Evolutionary conservation across 805 yeast genomes (phyloP).

Genomic region (Barnettozyma wickerhamii): DNA sequence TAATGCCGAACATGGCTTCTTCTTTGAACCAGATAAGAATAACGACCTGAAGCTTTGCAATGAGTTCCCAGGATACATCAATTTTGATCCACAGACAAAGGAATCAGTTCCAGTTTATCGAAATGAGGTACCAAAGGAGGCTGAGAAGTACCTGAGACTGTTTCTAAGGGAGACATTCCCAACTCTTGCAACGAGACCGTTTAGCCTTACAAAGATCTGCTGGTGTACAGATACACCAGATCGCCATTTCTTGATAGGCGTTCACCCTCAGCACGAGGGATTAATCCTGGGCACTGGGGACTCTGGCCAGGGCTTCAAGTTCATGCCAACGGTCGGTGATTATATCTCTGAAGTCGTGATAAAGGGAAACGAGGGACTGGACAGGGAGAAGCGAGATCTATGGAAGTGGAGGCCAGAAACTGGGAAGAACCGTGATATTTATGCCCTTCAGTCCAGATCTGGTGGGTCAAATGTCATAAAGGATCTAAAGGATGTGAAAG

Average conservation of each 20-base stretch:
- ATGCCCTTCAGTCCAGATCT: conserved; percentile 24
- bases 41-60: conserved; percentile 30
- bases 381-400: conserved; percentile 11
- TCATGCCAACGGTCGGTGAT: conserved; percentile 26
- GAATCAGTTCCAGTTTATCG: conserved; percentile 24
- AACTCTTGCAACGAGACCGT: conserved; percentile 22
- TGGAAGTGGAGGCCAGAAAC: conserved; percentile 30
- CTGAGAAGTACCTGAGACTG: too few species aligned
- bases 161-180: conserved; percentile 27
- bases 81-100: conserved; percentile 13
- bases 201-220: conserved; percentile 22
- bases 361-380: conserved; percentile 20
- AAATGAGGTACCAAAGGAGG: conserved; percentile 22
- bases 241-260: conserved; percentile 19
- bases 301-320: conserved; percentile 28
- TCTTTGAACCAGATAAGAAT: conserved; percentile 33
- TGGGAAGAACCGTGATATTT: not conserved
- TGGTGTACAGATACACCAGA: conserved; percentile 31
- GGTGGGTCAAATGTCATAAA: conserved; percentile 27
- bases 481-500: conserved; percentile 22
- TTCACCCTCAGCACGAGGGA: conserved; percentile 16
- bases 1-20: conserved; percentile 32
- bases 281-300: conserved; percentile 27
- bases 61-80: conserved; percentile 31
- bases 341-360: conserved; percentile 23